Conservation (phyloP, 2,329 filamentous ascomycete genomes). For the Fusarium avenaceum region DNA sequence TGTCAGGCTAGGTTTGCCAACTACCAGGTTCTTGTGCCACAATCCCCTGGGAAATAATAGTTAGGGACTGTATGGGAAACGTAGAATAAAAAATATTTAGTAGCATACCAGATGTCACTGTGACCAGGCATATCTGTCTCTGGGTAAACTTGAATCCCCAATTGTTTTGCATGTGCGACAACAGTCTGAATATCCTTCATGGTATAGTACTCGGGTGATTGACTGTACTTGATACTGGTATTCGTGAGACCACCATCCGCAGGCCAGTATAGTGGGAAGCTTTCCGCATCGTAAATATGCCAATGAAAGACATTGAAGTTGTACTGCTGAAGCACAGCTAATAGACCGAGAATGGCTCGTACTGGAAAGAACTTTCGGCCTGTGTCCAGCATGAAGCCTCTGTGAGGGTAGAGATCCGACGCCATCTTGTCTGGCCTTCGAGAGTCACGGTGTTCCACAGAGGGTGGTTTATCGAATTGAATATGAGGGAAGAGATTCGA, state of each 20-base stretch:
- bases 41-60: background rate
- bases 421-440: background rate
- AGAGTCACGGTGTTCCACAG: too few species aligned
- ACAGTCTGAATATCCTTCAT: background rate
- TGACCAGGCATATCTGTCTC: conserved; percentile 28
- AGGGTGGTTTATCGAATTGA: too few species aligned
- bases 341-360: conserved; percentile 2
- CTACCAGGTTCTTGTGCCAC: conserved; percentile 17
- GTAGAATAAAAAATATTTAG: fast-evolving
- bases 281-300: conserved; percentile 27
- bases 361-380: conserved; percentile 25
- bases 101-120: conserved; percentile 16
- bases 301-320: conserved; percentile 30
- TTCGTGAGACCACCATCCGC: conserved; percentile 6
- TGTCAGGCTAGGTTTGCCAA: conserved; percentile 6
- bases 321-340: conserved; percentile 14
- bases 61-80: fast-evolving
- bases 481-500: too few species aligned
- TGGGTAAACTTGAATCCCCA: conserved; percentile 9
- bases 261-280: conserved; percentile 13
- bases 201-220: background rate
- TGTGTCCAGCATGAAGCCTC: conserved; percentile 24
- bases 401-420: conserved; percentile 8
- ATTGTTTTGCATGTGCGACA: background rate
- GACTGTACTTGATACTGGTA: conserved; percentile 8